These are phyloP conservation scores for Rhypophila decipiens DNA, from an alignment of 495 filamentous ascomycete genomes.

Conservation along the genomic window DNA sequence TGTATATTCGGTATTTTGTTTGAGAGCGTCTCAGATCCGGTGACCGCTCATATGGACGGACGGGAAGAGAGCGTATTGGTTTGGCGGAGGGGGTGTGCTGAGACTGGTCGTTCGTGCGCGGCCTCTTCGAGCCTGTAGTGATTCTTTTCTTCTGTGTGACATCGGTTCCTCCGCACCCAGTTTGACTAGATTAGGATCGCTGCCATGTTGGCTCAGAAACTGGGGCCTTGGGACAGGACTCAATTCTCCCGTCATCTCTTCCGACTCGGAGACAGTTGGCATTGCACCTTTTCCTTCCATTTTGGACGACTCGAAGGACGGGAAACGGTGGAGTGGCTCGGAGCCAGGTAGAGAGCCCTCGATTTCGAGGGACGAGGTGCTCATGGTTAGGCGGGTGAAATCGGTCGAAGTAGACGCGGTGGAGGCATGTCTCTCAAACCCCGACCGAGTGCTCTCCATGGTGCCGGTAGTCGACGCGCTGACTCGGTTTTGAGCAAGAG, in stretches of 20 bases:
- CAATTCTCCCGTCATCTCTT: slow-evolving; percentile 7
- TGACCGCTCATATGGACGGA: slow-evolving; percentile 4
- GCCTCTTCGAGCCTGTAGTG: slow-evolving; percentile 16
- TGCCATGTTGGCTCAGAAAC: slow-evolving; percentile 21
- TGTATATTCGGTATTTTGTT: too few relatives aligned
- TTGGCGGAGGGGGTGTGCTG: slow-evolving; percentile 32
- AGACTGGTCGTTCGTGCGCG: slow-evolving; percentile 30
- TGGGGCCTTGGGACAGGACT: slow-evolving; percentile 3
- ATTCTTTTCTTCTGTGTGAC: slow-evolving; percentile 19
- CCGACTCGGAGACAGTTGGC: slow-evolving; percentile 27
- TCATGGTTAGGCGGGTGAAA: slow-evolving; percentile 37
- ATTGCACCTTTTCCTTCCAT: slow-evolving; percentile 19
- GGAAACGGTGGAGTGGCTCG: slow-evolving; percentile 21
- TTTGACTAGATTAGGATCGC: slow-evolving; percentile 23
- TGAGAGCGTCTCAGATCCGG: not conserved
- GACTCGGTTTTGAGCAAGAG: slow-evolving; percentile 24
- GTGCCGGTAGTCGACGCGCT: slow-evolving; percentile 42
- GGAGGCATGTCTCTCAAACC: slow-evolving; percentile 39
- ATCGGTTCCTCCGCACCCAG: slow-evolving; percentile 15
- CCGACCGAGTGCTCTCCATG: slow-evolving; percentile 18
- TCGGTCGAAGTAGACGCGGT: slow-evolving; percentile 36
- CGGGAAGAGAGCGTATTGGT: slow-evolving; percentile 37
- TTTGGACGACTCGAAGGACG: slow-evolving; percentile 17
- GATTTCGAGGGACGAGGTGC: slow-evolving; percentile 34
- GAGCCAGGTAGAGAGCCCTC: slow-evolving; percentile 17